phyloP scores from a whole-genome alignment of 495 filamentous ascomycete genomes.

The Letharia columbiana region DNA sequence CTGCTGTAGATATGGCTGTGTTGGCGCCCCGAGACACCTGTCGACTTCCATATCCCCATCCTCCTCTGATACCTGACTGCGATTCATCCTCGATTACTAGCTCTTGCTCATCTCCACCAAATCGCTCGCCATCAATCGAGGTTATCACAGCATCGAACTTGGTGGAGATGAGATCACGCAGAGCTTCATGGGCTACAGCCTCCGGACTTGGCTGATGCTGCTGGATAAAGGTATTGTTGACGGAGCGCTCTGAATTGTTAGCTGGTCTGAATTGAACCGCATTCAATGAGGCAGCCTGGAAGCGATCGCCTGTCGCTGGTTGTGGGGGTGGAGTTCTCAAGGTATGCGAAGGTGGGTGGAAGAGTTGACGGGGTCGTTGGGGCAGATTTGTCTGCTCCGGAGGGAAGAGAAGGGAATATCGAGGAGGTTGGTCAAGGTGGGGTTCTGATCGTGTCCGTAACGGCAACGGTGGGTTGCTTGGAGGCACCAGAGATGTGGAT shows the following conservation, averaged over 20 bases:
- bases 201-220: background rate
- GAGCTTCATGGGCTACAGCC: constrained; percentile 29
- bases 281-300: background rate
- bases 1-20: constrained; percentile 32
- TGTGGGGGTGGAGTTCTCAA: background rate
- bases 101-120: constrained; percentile 53
- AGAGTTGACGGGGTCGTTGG: background rate
- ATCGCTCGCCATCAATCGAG: constrained; percentile 58
- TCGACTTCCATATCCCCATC: constrained; percentile 17
- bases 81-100: constrained; percentile 32
- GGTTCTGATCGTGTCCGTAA: background rate
- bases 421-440: background rate
- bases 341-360: background rate
- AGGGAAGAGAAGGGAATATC: background rate
- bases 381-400: background rate
- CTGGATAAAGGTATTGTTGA: background rate
- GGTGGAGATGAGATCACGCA: constrained; percentile 48
- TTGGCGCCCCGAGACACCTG: constrained; percentile 22
- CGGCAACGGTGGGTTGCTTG: background rate
- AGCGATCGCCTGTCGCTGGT: background rate
- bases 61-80: constrained; percentile 29
- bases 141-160: constrained; percentile 58
- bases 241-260: background rate
- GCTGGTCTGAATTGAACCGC: background rate
- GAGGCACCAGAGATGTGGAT: background rate